Percentiles rank a stretch among this genome's conserved stretches.
phyloP scores from a whole-genome alignment of 2,329 filamentous ascomycete genomes.

The Aspergillus aculeatinus region DNA sequence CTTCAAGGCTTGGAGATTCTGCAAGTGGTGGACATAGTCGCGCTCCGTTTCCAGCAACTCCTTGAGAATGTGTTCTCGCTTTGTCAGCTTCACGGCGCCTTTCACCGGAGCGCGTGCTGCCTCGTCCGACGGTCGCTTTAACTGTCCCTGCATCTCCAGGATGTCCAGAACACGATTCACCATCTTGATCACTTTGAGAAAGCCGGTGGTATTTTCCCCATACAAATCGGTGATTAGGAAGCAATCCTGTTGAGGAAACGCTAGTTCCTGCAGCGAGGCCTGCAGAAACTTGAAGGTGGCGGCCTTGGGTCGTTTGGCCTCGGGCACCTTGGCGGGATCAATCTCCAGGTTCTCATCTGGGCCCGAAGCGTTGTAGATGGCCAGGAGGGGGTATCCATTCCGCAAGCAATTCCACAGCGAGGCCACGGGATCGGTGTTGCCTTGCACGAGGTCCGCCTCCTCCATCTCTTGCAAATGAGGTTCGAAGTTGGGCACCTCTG shows the following conservation, averaged over 20 bases:
- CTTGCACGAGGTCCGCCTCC: constrained; percentile 63
- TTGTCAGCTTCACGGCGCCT: constrained; percentile 59
- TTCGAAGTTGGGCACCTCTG: constrained; percentile 81
- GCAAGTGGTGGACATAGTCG: constrained; percentile 96
- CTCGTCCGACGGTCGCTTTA: constrained; percentile 62
- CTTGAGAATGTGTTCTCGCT: constrained; percentile 84
- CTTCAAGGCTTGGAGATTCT: constrained; percentile 90
- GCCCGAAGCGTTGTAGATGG: constrained; percentile 82
- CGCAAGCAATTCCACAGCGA: constrained; percentile 86
- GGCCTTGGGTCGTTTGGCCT: constrained; percentile 77
- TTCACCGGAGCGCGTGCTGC: constrained; percentile 45
- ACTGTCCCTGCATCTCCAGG: constrained; percentile 72
- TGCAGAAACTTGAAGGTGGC: constrained; percentile 91
- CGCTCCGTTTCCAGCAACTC: constrained; percentile 93
- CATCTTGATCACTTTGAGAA: constrained; percentile 93
- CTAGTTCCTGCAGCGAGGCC: constrained; percentile 79
- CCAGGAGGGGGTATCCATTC: constrained; percentile 77
- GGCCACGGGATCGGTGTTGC: constrained; percentile 75
- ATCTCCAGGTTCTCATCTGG: constrained; percentile 68
- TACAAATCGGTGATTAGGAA: constrained; percentile 92
- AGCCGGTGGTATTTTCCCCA: constrained; percentile 92
- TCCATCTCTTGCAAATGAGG: constrained; percentile 70
- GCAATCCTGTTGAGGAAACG: constrained; percentile 75
- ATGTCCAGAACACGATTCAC: constrained; percentile 90
- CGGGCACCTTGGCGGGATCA: constrained; percentile 61